Conservation (phyloP, 2,329 filamentous ascomycete species). For the Talaromyces sp. region DNA sequence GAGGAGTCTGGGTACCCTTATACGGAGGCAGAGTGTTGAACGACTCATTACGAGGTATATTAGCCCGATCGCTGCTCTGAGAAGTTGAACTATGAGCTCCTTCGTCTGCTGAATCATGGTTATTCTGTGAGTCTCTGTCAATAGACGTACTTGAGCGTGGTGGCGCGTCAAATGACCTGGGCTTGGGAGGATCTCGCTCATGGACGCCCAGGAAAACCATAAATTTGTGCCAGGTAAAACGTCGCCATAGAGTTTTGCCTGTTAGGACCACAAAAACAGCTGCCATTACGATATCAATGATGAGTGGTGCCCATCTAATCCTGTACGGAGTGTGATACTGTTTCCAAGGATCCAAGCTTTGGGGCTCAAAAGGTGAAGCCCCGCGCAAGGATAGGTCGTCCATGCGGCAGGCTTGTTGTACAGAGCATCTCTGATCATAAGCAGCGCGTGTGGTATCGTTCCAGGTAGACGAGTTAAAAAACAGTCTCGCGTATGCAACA, state of each 20-base stretch:
- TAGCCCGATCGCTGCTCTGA: background rate
- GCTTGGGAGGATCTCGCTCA: constrained; percentile 3
- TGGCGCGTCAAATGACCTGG: constrained; percentile 2
- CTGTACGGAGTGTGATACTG: constrained; percentile 21
- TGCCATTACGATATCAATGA: constrained; percentile 11
- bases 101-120: background rate
- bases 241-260: constrained; percentile 15
- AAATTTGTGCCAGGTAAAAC: constrained; percentile 14
- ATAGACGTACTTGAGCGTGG: background rate
- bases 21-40: constrained; percentile 13
- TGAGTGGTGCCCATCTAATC: constrained; percentile 13
- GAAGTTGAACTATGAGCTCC: background rate
- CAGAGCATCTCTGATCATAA: constrained; percentile 28
- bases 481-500: constrained; percentile 44
- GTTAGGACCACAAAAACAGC: constrained; percentile 11
- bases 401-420: constrained; percentile 31
- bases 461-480: constrained; percentile 47
- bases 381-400: constrained; percentile 31
- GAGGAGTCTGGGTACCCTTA: constrained; percentile 11
- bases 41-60: constrained; percentile 9
- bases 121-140: background rate
- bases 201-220: constrained; percentile 7
- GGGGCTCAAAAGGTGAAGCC: constrained; percentile 24
- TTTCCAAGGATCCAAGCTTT: constrained; percentile 27
- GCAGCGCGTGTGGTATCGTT: constrained; percentile 23